phyloP scores from a whole-genome alignment of 257 asterid genomes.

The Osmanthus fragrans region DNA sequence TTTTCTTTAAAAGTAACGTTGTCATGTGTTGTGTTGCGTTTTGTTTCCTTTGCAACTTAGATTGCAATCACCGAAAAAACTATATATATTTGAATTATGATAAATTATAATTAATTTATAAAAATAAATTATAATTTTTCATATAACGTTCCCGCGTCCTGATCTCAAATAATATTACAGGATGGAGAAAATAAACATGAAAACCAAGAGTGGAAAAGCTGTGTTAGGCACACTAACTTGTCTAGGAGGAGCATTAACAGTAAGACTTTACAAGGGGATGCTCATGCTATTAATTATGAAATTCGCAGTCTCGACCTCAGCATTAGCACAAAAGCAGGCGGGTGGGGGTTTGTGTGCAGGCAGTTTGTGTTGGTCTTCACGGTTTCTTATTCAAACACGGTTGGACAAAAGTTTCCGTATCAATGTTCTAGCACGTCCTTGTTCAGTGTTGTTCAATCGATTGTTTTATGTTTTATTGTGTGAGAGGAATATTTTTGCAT shows the following conservation, averaged over 20 bases:
- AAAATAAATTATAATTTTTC: too few species aligned
- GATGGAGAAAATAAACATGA: too few species aligned
- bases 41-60: too few species aligned
- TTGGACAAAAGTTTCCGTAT: slow-evolving; percentile 55
- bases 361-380: slow-evolving; percentile 62
- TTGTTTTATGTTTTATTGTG: slow-evolving; percentile 35
- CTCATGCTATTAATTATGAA: slow-evolving; percentile 27
- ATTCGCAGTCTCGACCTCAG: neutral
- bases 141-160: too few species aligned
- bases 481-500: slow-evolving; percentile 48
- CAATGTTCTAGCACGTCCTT: slow-evolving; percentile 74
- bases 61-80: too few species aligned
- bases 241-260: slow-evolving; percentile 51
- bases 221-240: slow-evolving; percentile 50
- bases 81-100: too few species aligned
- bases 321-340: slow-evolving; percentile 22
- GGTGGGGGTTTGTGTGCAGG: slow-evolving; percentile 50
- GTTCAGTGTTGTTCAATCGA: slow-evolving; percentile 62
- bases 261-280: slow-evolving; percentile 60
- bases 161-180: too few species aligned
- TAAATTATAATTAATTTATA: too few species aligned
- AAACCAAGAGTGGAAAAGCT: too few species aligned
- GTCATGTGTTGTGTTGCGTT: too few species aligned
- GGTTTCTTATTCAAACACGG: slow-evolving; percentile 70
- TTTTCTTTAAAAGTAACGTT: neutral